A percentile compares a stretch with the other conserved stretches of the same genome.
These are phyloP conservation scores for Candida mesenterica DNA, from an alignment of 1,139 yeast genomes.

Conservation along the genomic window DNA sequence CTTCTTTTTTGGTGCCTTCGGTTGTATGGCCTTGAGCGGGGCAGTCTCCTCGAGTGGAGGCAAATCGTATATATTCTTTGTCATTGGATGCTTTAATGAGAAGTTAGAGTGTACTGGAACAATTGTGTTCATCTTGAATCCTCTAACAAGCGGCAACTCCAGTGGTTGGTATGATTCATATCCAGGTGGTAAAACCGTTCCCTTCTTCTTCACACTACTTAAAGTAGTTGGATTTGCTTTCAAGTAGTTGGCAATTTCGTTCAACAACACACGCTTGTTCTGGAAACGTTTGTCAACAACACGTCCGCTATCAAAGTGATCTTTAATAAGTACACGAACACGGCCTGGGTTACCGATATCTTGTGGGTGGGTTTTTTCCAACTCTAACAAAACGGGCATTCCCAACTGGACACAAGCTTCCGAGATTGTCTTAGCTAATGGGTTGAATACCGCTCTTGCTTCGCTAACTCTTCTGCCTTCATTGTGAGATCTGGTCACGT, in stretches of 20 bases:
- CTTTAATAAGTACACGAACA: slow-evolving; percentile 67
- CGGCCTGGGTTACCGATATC: slow-evolving; percentile 98
- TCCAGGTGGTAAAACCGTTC: slow-evolving; percentile 64
- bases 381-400: slow-evolving; percentile 61
- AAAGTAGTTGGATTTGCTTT: slow-evolving; percentile 69
- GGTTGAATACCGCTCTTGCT: slow-evolving; percentile 74
- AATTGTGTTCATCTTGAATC: slow-evolving; percentile 79
- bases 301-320: slow-evolving; percentile 40
- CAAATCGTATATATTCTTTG: slow-evolving; percentile 65
- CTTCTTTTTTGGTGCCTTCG: slow-evolving; percentile 53
- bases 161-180: slow-evolving; percentile 53
- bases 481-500: slow-evolving; percentile 66
- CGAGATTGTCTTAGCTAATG: slow-evolving; percentile 77
- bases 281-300: slow-evolving; percentile 36
- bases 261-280: slow-evolving; percentile 68
- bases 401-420: slow-evolving; percentile 56
- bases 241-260: slow-evolving; percentile 61
- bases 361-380: slow-evolving; percentile 90
- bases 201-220: slow-evolving; percentile 48
- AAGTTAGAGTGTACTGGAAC: slow-evolving; percentile 83
- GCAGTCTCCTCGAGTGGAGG: slow-evolving; percentile 44
- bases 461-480: slow-evolving; percentile 81
- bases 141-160: slow-evolving; percentile 74
- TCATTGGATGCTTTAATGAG: slow-evolving; percentile 81
- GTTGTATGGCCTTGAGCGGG: slow-evolving; percentile 27